Base-by-base conservation (phyloP, 2,329 filamentous ascomycete genomes). In the Neofusicoccum laricinum region DNA sequence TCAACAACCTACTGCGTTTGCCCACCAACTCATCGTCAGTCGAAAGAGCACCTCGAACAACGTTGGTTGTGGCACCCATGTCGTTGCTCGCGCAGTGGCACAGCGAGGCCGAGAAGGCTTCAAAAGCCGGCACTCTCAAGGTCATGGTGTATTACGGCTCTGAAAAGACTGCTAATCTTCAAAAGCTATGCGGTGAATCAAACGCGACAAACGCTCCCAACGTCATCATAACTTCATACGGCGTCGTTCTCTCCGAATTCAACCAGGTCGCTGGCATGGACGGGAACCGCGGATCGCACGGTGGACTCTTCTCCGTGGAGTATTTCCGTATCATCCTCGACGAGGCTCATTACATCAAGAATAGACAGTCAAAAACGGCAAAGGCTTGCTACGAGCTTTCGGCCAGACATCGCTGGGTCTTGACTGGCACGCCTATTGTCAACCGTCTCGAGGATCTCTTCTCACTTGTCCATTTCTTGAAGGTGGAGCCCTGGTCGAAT, bases 31-130 rank as follows among this genome's bases (percentile, higher is more conserved):
- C 86, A 15, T 76, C 82, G 10, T 79, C 80, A 1, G 79, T 92
- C 3, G 83, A 90, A 51, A 76, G 84, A 61, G 95, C 93, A 1
- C 93, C 93, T 0, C 91, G 90, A 72, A 98, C 95, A 0, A 99
- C 95, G 0, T 81, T 99, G 2, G 94, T 99, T 0, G 85, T 99
- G n/a, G 95, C 95, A 0, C 95, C 95, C 1, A 98, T 97, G 88
- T 98, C 95, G 10, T 82, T 99, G 2, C 84, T 99, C n/a, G 86
- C 94, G 0, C 95, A 99, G 75, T 99, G 95, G 95, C 91, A 97
- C 70, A 96, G 92, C 71, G 95, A 99, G 79, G 92, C 93, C 0
- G 88, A 93, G 70, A 96, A 94, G 71, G 93, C 95, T 0, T 98
- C 94, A 0, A 89, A 89, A 67, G 84, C 90, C 11, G 93, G 93